Percentiles rank a stretch among this genome's conserved stretches.
These are phyloP conservation scores for Daldinia caldariorum DNA, from an alignment of 495 filamentous ascomycete species.

Conservation along the genomic window DNA sequence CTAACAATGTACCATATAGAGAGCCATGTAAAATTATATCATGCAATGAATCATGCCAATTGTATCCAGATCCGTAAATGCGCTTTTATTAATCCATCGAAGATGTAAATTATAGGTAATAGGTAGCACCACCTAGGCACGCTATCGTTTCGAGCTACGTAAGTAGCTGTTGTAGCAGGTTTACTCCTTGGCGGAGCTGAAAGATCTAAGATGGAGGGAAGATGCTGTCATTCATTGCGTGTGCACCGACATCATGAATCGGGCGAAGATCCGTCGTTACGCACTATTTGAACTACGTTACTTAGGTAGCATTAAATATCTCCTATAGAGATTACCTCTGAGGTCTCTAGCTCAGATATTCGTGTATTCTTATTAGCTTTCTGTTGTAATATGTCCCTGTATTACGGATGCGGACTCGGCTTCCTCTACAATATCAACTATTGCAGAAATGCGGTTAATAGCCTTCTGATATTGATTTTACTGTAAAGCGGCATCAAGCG, in stretches of 20 bases:
- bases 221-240: conserved; percentile 35
- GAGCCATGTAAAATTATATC: conserved; percentile 6
- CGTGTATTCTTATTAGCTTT: neutral
- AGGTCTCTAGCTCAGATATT: neutral
- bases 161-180: conserved; percentile 4
- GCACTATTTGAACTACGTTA: conserved; percentile 5
- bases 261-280: conserved; percentile 17
- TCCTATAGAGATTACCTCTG: conserved; percentile 5
- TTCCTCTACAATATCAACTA: conserved; percentile 15
- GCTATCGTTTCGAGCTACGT: conserved; percentile 2
- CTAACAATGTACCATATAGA: neutral
- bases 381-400: neutral
- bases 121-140: neutral
- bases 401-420: conserved; percentile 12
- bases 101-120: conserved; percentile 10
- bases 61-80: conserved; percentile 10
- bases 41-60: conserved; percentile 7
- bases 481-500: conserved; percentile 18
- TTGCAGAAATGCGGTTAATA: conserved; percentile 18
- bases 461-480: neutral
- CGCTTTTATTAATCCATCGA: conserved; percentile 3
- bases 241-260: conserved; percentile 25
- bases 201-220: conserved; percentile 30
- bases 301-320: conserved; percentile 4
- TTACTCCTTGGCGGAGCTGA: conserved; percentile 24